Percentiles rank a stretch among this genome's conserved stretches.
These are phyloP conservation scores for Physaria fendleri DNA, from an alignment of 345 rosid genomes.

Conservation along the genomic window DNA sequence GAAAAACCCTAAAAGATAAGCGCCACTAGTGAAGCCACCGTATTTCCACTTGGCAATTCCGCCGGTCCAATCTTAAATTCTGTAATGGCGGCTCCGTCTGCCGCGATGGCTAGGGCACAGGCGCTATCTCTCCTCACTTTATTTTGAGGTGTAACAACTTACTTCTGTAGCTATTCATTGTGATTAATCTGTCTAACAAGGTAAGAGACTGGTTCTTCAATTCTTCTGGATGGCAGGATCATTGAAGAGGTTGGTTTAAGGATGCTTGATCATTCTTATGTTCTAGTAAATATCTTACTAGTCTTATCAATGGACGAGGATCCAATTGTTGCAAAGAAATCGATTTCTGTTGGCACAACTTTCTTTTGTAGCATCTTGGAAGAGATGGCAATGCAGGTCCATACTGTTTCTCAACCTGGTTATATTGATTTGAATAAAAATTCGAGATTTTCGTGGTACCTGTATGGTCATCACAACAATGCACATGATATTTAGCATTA, in stretches of 20 bases:
- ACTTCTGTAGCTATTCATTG: conserved; percentile 3
- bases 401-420: conserved; percentile 15
- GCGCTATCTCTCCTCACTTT: conserved; percentile 62
- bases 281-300: conserved; percentile 53
- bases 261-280: conserved; percentile 53
- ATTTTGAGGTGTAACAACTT: background rate
- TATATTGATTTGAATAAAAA: background rate
- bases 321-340: conserved; percentile 49
- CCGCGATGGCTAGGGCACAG: conserved; percentile 47
- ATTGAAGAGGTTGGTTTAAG: conserved; percentile 69
- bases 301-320: conserved; percentile 55
- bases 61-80: conserved; percentile 11
- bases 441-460: conserved; percentile 1
- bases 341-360: conserved; percentile 57
- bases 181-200: conserved; percentile 5
- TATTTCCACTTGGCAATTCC: background rate
- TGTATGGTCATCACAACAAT: background rate
- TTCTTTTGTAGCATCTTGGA: conserved; percentile 57
- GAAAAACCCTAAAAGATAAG: conserved; percentile 24
- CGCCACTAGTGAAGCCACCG: background rate
- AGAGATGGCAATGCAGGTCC: conserved; percentile 82
- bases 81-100: conserved; percentile 35
- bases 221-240: conserved; percentile 51
- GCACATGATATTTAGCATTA: background rate
- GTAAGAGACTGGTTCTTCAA: conserved; percentile 12